Conservation (phyloP, 169 alveolate genomes). For the Plasmodium inui region DNA sequence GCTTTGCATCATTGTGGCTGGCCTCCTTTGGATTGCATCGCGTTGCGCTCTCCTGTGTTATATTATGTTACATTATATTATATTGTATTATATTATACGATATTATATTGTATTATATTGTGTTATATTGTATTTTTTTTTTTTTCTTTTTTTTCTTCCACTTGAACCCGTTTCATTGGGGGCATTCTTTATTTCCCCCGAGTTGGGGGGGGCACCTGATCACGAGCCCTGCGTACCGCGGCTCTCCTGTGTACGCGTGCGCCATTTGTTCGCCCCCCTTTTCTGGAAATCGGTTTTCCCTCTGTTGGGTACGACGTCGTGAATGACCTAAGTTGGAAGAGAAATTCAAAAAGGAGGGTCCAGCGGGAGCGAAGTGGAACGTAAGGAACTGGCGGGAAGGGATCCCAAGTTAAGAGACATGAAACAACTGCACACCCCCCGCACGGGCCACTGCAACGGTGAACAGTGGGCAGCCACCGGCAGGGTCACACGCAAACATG, state of each 20-base stretch:
- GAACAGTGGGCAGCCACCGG: background rate
- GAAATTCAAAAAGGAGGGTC: background rate
- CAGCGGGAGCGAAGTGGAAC: background rate
- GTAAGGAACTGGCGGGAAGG: background rate
- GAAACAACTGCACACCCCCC: background rate
- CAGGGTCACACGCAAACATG: background rate
- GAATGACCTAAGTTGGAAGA: background rate
- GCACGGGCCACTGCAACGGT: background rate
- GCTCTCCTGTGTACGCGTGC: background rate
- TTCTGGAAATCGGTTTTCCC: background rate
- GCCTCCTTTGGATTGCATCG: background rate
- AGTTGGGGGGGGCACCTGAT: background rate
- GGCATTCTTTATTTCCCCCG: background rate
- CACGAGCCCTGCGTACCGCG: background rate
- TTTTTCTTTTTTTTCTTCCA: background rate
- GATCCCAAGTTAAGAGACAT: background rate
- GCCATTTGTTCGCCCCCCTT: background rate
- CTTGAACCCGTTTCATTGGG: background rate
- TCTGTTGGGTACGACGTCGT: background rate
- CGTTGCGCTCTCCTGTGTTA: background rate
- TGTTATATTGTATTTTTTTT: background rate
- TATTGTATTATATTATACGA: background rate
- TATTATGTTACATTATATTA: background rate
- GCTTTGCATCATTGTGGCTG: background rate
- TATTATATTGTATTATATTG: no score